Evolutionary conservation across 306 rosid species (phyloP), one percentile per base, ranked within the genome.

Genomic region (Senna siamea): DNA sequence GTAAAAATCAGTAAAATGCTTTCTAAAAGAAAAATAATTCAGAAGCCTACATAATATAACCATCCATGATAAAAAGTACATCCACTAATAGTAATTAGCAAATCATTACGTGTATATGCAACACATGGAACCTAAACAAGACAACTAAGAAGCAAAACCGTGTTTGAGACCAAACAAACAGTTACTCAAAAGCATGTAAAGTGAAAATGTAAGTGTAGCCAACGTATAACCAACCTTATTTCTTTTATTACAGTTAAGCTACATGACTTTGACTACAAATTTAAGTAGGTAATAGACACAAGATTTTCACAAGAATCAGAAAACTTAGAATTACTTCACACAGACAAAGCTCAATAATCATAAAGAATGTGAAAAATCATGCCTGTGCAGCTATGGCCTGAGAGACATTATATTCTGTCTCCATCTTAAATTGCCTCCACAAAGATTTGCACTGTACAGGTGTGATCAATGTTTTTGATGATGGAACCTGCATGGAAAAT

Each of bases 301-400:
- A 66, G 30, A 38, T 40, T 30, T 40, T 64, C 28, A 72, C 4
- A 69, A 64, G 51, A 30, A 40, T 75, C 59, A 20, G 50, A 48
- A 4, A n/a, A 47, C 37, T 57, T 32, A 62, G 30, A 34, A 40
- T 30, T 71, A 52, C 37, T 58, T 34, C 43, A 26, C 0, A 44
- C 2, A 34, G 19, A 74, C 26, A 23, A 57, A 71, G 19, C 65
- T 52, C 51, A 18, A 7, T 55, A 61, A 72, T 30, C 48, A 78
- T 64, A 53, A 77, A 59, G 76, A 19, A 58, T 56, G 54, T 41
- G 32, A 58, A 55, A 47, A 34, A 76, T 57, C 83, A 40, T 82
- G 81, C 98, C 98, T 93, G 98, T 30, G 98, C 96, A 67, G 96
- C 44, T 74, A 93, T 88, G 72, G 98, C 98, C 83, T 93, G 98